Base-by-base conservation (phyloP, 2,329 filamentous ascomycete genomes). In the Trichoderma citrinoviride region DNA sequence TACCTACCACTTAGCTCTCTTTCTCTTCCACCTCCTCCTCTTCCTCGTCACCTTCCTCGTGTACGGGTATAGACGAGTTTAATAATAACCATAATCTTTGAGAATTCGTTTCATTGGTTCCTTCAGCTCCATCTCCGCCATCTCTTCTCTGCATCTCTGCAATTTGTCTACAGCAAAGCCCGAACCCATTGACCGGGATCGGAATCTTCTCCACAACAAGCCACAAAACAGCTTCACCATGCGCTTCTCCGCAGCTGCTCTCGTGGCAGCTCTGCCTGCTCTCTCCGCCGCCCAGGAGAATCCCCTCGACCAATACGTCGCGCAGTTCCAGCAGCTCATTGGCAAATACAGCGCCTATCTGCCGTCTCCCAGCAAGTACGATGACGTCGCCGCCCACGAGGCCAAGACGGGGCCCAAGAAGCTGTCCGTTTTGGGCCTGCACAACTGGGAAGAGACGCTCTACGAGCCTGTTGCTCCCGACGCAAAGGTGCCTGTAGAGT, bases 401-500 rank as follows among this genome's bases (percentile, higher is more conserved):
- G 75, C 78, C 69, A 79, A 80, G 74, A 66, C 74, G 67, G 74
- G 75, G 67, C 71, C 74, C 49, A 75, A 78, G 75, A 76, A 75
- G 78, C 85, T 74, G 75, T 83, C 77, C 56, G 74, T 73, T 56
- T 75, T 94, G 70, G 88, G 86, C 5, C 80, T 92, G 65, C 80
- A 87, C 68, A 90, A 89, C 82, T 92, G 90, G 89, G 85, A 88
- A 75, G 78, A 88, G 27, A 85, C 87, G 3, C 80, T 94, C 66
- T 87, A 85, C 73, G 80, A 80, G 57, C 84, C 86, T 33, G 85
- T 90, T 65, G 80, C 85, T 67, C 77, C 85, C 8, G 85, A 77
- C 29, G 83, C 84, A 67, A 84, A 85, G 12, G 83, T 81, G 67
- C 88, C 90, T 5, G 88, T 90, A 77, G 88, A 92, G 77, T 93